Evolutionary conservation across 768 basidiomycete genomes (phyloP), one percentile per base, ranked within the genome.

Genomic region (Sporobolomyces phaffii): DNA sequence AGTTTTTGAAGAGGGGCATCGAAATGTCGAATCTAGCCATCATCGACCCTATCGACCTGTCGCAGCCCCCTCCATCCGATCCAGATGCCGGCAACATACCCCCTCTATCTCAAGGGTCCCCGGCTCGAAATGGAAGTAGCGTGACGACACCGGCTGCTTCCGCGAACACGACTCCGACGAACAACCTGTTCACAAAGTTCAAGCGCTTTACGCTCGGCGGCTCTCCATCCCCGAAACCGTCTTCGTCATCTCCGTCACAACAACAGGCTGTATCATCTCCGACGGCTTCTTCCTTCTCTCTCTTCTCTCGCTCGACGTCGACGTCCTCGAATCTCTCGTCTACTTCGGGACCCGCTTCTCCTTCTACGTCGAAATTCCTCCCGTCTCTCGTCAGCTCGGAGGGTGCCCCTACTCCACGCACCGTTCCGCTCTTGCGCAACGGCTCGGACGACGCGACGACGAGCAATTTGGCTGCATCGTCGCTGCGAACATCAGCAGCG

Each of bases 21-120:
- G 90, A 92, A 75, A 78, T 93, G 31, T 83, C 90, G 20, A 87
- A 86, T 40, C 81, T 93, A 7, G 89, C 85, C 6, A 73, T 86
- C n/a, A 78, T 91, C 3, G 90, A 92, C 74, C 87, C 88, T 3
- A 81, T 89, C 11, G 90, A 92, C 75, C 54, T 71, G 11, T 33
- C 45, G 0, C 64, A 53, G 8, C 59, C 62, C 6, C n/a, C 60
- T 24, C 24, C 41, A n/a, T 28, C 33, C n/a, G 28, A 8, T 29
- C 44, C 41, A 2, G 22, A 43, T 29, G 7, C n/a, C 22, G 29
- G 60, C 28, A 4, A 47, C 44, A 26, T 34, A 5, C 22, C 64
- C 26, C 13, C 50, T n/a, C 40, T 53, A 15, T 17, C 44, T 2
- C 57, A 41, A 13, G 56, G n/a, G 40, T 1, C 17, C 34, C 31